These are phyloP conservation scores for Kalaharituber pfeilii DNA, from an alignment of 2,329 filamentous ascomycete species.

Conservation along the genomic window DNA sequence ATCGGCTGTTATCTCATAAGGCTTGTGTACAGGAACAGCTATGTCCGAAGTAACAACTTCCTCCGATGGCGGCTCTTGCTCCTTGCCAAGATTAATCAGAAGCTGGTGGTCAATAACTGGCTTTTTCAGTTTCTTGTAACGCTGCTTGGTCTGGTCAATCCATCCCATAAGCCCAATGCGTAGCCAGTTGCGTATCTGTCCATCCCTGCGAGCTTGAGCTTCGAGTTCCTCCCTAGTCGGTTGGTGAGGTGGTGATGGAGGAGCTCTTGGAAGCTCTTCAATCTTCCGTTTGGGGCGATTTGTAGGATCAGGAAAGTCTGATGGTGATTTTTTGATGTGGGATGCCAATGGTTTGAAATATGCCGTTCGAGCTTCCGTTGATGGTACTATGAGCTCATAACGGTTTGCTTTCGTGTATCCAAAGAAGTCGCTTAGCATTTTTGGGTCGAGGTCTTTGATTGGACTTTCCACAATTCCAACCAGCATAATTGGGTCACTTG, in stretches of 20 bases:
- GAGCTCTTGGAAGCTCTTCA: slow-evolving; percentile 57
- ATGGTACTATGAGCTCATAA: slow-evolving; percentile 50
- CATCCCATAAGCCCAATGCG: slow-evolving; percentile 84
- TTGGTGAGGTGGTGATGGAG: slow-evolving; percentile 48
- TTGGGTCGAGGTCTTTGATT: slow-evolving; percentile 41
- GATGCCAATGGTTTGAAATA: slow-evolving; percentile 62
- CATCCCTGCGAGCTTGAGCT: slow-evolving; percentile 62
- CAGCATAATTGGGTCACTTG: slow-evolving; percentile 76
- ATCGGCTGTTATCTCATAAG: slow-evolving; percentile 62
- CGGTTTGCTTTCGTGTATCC: slow-evolving; percentile 67
- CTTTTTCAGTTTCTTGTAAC: slow-evolving; percentile 73
- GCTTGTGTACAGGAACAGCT: slow-evolving; percentile 33
- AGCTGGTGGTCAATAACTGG: slow-evolving; percentile 43
- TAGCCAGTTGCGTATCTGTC: slow-evolving; percentile 64
- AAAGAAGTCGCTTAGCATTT: slow-evolving; percentile 62
- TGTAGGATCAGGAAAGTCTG: slow-evolving; percentile 70
- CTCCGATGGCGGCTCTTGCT: slow-evolving; percentile 10
- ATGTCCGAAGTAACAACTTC: slow-evolving; percentile 42
- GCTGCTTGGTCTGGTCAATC: slow-evolving; percentile 89
- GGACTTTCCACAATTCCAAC: slow-evolving; percentile 66
- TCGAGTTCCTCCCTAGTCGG: slow-evolving; percentile 64
- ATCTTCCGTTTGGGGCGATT: slow-evolving; percentile 75
- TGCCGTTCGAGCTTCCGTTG: slow-evolving; percentile 41
- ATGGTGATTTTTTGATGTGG: slow-evolving; percentile 61
- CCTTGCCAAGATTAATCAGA: slow-evolving; percentile 2